Evolutionary conservation across 768 basidiomycete species (phyloP), one percentile per base, ranked within the genome.

Genomic region (Austroboletus festivus): DNA sequence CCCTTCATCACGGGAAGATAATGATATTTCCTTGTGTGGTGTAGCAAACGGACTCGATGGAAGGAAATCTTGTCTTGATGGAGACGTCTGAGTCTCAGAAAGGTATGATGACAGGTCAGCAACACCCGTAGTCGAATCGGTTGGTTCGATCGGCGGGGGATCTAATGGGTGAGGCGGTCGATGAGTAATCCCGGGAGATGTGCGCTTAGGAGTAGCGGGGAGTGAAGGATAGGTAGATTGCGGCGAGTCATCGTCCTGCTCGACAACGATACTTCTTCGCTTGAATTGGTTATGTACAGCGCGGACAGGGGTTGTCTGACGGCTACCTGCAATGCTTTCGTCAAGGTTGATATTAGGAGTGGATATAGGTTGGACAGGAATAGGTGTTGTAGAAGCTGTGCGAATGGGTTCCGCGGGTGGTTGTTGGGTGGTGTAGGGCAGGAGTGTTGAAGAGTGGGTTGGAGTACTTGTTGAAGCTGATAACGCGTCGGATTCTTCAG

Each of bases 41-140:
- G 81, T 82, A 11, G 77, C 78, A 57, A 88, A 89, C 13, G 88
- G 86, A 62, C 85, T 90, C 23, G 74, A 79, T 6, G 83, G 79
- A 65, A 83, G 82, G 13, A 65, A 47, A 43, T 87, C 86, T 48
- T 77, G 78, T 50, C 78, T 73, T 22, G 80, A 79, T 15, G 78
- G 74, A 5, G 75, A 70, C 22, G 61, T 51, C 68, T 75, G 55
- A 62, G 71, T 48, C 61, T 70, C 47, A 60, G 68, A 71, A 46
- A 74, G 46, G 50, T 76, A 82, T 22, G 79, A 55, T 4, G 85
- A 80, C 11, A 82, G 74, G 35, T 72, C 71, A 16, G 73, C 58
- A n/a, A 62, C 70, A 11, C 68, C 72, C 15, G 68, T 52, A 20
- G 63, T 66, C 21, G 75, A 77, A 42, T 79, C 75, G 19, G 73